Evolutionary conservation across 2,329 filamentous ascomycete species (phyloP).

Genomic region (Aspergillus quadrilineatus): DNA sequence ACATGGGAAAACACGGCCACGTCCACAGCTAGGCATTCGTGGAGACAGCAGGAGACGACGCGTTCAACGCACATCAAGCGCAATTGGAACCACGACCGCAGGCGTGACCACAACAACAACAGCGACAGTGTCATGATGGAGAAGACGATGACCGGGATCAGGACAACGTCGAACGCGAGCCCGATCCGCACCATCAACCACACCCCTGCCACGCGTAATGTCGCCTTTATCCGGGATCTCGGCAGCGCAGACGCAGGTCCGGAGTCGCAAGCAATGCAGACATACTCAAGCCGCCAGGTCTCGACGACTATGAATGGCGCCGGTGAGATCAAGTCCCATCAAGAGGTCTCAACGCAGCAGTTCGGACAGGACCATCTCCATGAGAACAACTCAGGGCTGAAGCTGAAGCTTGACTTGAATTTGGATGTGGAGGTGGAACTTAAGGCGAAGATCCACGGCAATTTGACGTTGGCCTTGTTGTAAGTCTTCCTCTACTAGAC

Average conservation of each 20-base stretch:
- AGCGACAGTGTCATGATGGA: no score
- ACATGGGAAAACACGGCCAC: no score
- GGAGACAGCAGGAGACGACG: no score
- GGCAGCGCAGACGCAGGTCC: not conserved
- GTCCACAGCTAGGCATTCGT: no score
- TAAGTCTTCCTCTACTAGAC: slow-evolving; percentile 48
- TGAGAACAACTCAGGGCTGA: slow-evolving; percentile 30
- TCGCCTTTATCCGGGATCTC: not conserved
- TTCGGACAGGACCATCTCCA: not conserved
- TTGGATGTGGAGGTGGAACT: slow-evolving; percentile 81
- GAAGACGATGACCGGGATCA: no score
- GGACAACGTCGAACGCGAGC: not conserved
- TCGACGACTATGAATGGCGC: not conserved
- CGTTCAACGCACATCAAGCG: no score
- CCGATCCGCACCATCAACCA: not conserved
- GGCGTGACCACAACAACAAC: no score
- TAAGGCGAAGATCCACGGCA: slow-evolving; percentile 81
- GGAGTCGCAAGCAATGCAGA: not conserved
- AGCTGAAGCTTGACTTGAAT: slow-evolving; percentile 72
- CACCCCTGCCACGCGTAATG: not conserved
- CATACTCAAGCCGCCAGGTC: not conserved
- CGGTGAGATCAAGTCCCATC: not conserved
- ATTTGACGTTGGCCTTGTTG: slow-evolving; percentile 76
- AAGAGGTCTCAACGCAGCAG: not conserved
- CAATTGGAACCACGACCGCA: no score